Conservation (phyloP, 345 rosid genomes). For the Gynandropsis gynandra region DNA sequence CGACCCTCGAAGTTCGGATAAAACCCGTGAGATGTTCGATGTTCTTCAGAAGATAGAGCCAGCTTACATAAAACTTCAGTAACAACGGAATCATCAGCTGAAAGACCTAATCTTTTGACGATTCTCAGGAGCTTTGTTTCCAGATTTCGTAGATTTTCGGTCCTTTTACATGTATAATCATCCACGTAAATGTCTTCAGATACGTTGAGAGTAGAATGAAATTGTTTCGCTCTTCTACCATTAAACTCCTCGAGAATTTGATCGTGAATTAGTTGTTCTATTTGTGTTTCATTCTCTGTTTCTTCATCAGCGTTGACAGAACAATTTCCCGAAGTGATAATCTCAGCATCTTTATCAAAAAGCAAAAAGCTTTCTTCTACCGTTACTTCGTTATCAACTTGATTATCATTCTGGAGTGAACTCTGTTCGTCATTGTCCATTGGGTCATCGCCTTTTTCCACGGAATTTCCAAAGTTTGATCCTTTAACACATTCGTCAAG, state of each 20-base stretch:
- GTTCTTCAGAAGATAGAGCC: conserved; percentile 24
- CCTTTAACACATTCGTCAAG: conserved; percentile 28
- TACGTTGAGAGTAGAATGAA: conserved; percentile 22
- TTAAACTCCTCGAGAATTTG: conserved; percentile 20
- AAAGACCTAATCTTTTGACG: conserved; percentile 33
- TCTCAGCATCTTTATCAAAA: conserved; percentile 12
- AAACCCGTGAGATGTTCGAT: conserved; percentile 24
- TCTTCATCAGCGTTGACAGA: background rate
- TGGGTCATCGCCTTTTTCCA: conserved; percentile 15
- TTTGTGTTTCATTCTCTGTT: conserved; percentile 13
- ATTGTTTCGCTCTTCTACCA: conserved; percentile 22
- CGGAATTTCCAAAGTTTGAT: conserved; percentile 25
- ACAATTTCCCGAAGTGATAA: conserved; percentile 9
- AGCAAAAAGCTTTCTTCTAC: conserved; percentile 15
- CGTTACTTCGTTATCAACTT: conserved; percentile 5
- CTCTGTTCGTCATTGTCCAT: conserved; percentile 6
- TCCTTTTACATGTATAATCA: conserved; percentile 22
- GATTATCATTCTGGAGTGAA: conserved; percentile 5
- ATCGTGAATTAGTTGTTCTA: conserved; percentile 9
- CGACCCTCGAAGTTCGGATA: conserved; percentile 29
- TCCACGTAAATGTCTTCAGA: conserved; percentile 5
- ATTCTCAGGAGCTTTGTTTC: conserved; percentile 56
- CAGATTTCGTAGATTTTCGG: conserved; percentile 39
- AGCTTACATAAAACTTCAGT: conserved; percentile 35
- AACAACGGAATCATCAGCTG: conserved; percentile 38